Evolutionary conservation across 2,329 filamentous ascomycete species (phyloP), one percentile per base, ranked within the genome.

Genomic region (Hymenoscyphus occultus): DNA sequence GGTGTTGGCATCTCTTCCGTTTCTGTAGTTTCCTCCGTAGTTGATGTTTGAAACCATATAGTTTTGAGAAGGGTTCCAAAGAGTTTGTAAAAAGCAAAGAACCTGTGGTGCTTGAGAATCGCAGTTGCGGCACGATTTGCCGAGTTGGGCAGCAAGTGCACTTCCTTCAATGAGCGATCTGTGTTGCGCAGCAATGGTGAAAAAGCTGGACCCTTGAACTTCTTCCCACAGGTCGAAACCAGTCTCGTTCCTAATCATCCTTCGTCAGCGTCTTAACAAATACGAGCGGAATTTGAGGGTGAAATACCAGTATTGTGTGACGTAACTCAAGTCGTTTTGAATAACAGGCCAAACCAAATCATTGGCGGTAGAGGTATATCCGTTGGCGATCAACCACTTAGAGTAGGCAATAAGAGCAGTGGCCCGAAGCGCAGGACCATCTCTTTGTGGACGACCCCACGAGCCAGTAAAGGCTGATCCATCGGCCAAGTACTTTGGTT

Each of bases 141-240:
- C 86, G 5, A 94, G 81, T 22, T 80, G 79, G n/a, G 77, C 76
- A 3, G 91, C 90, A 16, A 95, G 81, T 2, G 82, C 80, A 63
- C 81, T 85, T 5, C 92, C 91, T 77, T 91, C 86, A 6, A 87
- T 79, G 14, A 89, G 79, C n/a, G 86, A 83, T 70, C 91, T 86
- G 74, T 94, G 87, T 66, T 90, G 86, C 51, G 84, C 83, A 2
- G 86, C 85, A 39, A 87, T 79, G 1, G 91, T 95, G 77, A 94
- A 96, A 80, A 93, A 95, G 0, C 90, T 93, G 28, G 85, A 88
- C 51, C 90, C 90, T 31, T 81, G 80, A 14, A 93, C 85, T 75
- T 95, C 92, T 75, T 95, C 92, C 92, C 92, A 95, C 2, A 96
- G 82, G 75, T 96, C 92, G 72, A 87, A 95, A 0, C 82, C 82